Conservation (phyloP, 306 rosid genomes). For the Prunus campanulata region DNA sequence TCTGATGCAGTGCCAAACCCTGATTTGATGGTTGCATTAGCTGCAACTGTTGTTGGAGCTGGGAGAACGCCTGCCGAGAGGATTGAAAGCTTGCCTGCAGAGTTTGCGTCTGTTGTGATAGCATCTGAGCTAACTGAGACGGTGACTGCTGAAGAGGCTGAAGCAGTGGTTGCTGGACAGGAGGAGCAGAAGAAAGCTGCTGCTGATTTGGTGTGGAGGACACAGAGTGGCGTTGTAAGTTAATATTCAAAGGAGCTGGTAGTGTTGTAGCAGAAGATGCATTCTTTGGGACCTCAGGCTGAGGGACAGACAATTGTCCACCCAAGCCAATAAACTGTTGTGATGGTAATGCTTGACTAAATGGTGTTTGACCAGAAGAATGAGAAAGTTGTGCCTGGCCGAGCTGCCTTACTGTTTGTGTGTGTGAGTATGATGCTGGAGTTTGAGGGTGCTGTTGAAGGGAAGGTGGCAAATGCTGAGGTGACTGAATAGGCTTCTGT, state of each 20-base stretch:
- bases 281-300: constrained; percentile 54
- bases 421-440: constrained; percentile 51
- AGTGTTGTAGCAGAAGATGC: constrained; percentile 44
- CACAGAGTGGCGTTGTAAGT: constrained; percentile 41
- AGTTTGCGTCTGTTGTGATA: constrained; percentile 85
- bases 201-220: constrained; percentile 44
- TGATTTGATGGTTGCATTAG: constrained; percentile 83
- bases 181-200: constrained; percentile 41
- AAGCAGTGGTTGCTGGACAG: constrained; percentile 50
- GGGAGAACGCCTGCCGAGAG: constrained; percentile 92
- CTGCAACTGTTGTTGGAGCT: constrained; percentile 89
- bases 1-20: constrained; percentile 54
- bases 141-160: constrained; percentile 72
- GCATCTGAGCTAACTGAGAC: constrained; percentile 87
- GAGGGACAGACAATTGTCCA: constrained; percentile 60
- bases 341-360: constrained; percentile 39
- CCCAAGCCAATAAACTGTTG: constrained; percentile 49
- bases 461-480: constrained; percentile 69
- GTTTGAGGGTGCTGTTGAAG: constrained; percentile 50
- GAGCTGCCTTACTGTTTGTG: constrained; percentile 46
- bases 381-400: constrained; percentile 58
- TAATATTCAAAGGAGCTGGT: constrained; percentile 45
- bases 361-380: constrained; percentile 49
- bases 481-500: constrained; percentile 63
- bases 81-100: constrained; percentile 95